These are phyloP conservation scores for Russula vinacea DNA, from an alignment of 768 basidiomycete species.

Conservation along the genomic window DNA sequence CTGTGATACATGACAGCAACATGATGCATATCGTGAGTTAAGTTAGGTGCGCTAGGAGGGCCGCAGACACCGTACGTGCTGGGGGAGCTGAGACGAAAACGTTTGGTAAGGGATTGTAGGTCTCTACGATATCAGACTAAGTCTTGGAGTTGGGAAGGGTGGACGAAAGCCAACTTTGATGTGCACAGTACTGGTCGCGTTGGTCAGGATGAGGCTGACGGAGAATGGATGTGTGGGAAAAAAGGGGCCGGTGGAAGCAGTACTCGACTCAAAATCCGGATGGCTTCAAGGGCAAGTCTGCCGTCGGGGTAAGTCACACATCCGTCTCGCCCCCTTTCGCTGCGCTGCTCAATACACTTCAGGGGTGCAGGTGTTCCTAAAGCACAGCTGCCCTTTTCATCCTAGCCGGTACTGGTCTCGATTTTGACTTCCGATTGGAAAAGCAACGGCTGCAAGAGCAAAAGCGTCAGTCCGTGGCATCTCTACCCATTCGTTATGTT, in stretches of 20 bases:
- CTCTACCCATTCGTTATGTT: not conserved
- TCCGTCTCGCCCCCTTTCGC: not conserved
- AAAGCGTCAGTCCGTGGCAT: conserved; percentile 51
- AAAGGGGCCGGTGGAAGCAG: conserved; percentile 7
- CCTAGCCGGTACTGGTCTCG: conserved; percentile 75
- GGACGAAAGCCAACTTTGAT: no score
- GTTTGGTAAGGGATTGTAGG: no score
- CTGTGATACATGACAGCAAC: no score
- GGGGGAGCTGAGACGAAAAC: no score
- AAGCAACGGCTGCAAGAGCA: conserved; percentile 75
- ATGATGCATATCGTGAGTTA: no score
- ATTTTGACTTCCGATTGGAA: conserved; percentile 83
- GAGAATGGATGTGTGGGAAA: no score
- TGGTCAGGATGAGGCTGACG: no score
- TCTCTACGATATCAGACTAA: no score
- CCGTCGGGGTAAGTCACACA: conserved; percentile 25
- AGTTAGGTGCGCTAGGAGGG: no score
- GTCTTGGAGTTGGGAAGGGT: no score
- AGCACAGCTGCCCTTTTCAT: conserved; percentile 81
- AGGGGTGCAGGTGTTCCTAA: conserved; percentile 71
- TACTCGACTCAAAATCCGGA: conserved; percentile 14
- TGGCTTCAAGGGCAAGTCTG: conserved; percentile 24
- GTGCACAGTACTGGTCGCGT: no score
- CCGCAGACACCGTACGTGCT: no score
- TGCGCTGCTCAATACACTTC: not conserved